Evolutionary conservation across 1,284 basidiomycete species (phyloP).

Genomic region (Moesziomyces sp.): DNA sequence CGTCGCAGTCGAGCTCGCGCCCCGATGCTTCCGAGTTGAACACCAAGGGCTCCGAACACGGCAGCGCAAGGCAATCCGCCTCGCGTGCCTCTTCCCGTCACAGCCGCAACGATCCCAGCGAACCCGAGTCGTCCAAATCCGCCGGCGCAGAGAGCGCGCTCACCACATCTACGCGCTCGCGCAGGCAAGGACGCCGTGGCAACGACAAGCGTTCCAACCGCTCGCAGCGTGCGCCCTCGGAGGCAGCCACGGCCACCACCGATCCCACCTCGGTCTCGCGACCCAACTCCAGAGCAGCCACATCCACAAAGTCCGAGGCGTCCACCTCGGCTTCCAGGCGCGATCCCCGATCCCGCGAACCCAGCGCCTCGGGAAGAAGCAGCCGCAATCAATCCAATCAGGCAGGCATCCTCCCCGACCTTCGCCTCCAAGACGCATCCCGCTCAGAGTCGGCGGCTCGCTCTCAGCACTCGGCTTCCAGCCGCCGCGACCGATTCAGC

Average conservation of each 20-base stretch:
- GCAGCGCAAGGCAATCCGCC: slow-evolving; percentile 22
- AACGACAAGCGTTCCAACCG: slow-evolving; percentile 26
- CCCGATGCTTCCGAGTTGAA: slow-evolving; percentile 15
- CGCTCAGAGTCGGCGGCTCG: slow-evolving; percentile 26
- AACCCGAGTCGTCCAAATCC: slow-evolving; percentile 32
- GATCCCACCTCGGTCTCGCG: slow-evolving; percentile 2
- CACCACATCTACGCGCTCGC: slow-evolving; percentile 21
- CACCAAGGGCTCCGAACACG: slow-evolving; percentile 27
- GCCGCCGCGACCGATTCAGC: slow-evolving; percentile 32
- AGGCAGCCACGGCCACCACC: slow-evolving; percentile 7
- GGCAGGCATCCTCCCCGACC: slow-evolving; percentile 22
- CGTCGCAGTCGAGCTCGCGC: slow-evolving; percentile 12
- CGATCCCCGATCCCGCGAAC: slow-evolving; percentile 20
- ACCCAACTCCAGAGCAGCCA: slow-evolving; percentile 6
- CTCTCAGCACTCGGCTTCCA: slow-evolving; percentile 22
- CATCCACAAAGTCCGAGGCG: slow-evolving; percentile 16
- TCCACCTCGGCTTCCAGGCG: slow-evolving; percentile 23
- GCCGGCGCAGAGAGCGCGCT: slow-evolving; percentile 18
- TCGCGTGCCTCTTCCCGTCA: slow-evolving; percentile 42
- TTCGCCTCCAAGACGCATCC: slow-evolving; percentile 19
- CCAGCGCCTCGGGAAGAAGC: slow-evolving; percentile 18
- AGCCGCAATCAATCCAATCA: slow-evolving; percentile 28
- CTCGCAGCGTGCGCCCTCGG: slow-evolving; percentile 7
- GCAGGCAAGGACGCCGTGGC: slow-evolving; percentile 13
- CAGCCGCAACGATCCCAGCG: slow-evolving; percentile 30